A percentile compares a stretch with the other conserved stretches of the same genome.
phyloP scores from a whole-genome alignment of 1,284 basidiomycete genomes.

The Laetiporus sulphureus region DNA sequence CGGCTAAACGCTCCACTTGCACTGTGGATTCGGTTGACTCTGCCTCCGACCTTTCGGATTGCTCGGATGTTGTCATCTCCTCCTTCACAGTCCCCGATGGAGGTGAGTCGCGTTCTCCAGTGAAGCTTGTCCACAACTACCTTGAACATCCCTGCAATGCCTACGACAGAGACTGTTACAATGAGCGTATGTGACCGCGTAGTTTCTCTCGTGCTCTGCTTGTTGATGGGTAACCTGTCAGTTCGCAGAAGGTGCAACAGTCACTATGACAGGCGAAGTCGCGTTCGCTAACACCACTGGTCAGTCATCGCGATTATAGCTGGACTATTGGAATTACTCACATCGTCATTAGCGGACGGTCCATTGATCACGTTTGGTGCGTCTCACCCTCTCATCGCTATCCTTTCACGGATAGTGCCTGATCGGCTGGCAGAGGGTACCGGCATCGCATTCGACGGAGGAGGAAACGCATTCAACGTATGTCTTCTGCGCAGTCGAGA shows the following conservation, averaged over 20 bases:
- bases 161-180: constrained; percentile 2
- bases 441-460: constrained; percentile 29
- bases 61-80: constrained; percentile 2
- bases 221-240: no score
- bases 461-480: constrained; percentile 35
- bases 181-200: constrained; percentile 1
- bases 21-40: constrained; percentile 4
- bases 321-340: not conserved
- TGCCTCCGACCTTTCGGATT: constrained; percentile 2
- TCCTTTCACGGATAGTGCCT: constrained; percentile 7
- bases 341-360: not conserved
- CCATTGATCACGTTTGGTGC: constrained; percentile 4
- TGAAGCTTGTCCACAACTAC: not conserved
- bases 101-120: not conserved
- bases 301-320: not conserved
- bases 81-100: constrained; percentile 4
- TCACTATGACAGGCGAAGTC: constrained; percentile 4
- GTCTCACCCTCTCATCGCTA: not conserved
- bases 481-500: constrained; percentile 30
- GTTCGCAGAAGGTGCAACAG: constrained; percentile 3
- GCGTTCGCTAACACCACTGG: constrained; percentile 2
- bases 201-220: not conserved
- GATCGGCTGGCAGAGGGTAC: not conserved
- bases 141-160: not conserved
- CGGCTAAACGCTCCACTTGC: constrained; percentile 2